Percentiles rank a stretch among this genome's conserved stretches.
Conservation (phyloP, 2,329 filamentous ascomycete species). For the Alternaria sp. region DNA sequence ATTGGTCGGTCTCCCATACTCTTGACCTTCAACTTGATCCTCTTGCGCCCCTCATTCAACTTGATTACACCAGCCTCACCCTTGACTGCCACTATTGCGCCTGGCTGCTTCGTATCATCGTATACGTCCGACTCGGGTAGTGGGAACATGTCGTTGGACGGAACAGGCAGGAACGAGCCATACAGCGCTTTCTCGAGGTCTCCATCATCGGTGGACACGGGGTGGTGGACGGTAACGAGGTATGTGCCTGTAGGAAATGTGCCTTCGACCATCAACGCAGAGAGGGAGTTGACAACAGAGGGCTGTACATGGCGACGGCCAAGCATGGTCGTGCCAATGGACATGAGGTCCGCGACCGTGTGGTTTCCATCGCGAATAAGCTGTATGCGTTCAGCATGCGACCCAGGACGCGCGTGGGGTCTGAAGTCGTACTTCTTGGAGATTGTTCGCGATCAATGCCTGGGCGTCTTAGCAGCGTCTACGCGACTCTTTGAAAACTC, state of each 20-base stretch:
- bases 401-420: slow-evolving; percentile 9
- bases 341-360: slow-evolving; percentile 92
- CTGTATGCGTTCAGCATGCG: slow-evolving; percentile 52
- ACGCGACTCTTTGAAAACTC: slow-evolving; percentile 24
- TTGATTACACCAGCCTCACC: slow-evolving; percentile 68
- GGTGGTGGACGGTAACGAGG: slow-evolving; percentile 91
- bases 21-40: slow-evolving; percentile 78
- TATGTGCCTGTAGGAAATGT: slow-evolving; percentile 92
- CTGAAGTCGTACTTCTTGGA: slow-evolving; percentile 73
- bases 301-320: slow-evolving; percentile 91
- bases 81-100: slow-evolving; percentile 78
- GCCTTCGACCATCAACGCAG: slow-evolving; percentile 90
- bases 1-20: slow-evolving; percentile 90
- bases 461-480: slow-evolving; percentile 50
- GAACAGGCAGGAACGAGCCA: slow-evolving; percentile 87
- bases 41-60: slow-evolving; percentile 76
- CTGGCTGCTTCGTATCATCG: slow-evolving; percentile 73
- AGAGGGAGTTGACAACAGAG: slow-evolving; percentile 78
- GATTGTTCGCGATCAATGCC: slow-evolving; percentile 84
- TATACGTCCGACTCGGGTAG: slow-evolving; percentile 71
- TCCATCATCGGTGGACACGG: slow-evolving; percentile 84
- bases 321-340: slow-evolving; percentile 88
- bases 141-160: slow-evolving; percentile 72
- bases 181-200: slow-evolving; percentile 88
- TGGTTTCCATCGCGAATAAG: slow-evolving; percentile 96